A percentile compares a stretch with the other conserved stretches of the same genome.
Conservation (phyloP, 2,329 filamentous ascomycete genomes). For the Cladorrhinum sp. region DNA sequence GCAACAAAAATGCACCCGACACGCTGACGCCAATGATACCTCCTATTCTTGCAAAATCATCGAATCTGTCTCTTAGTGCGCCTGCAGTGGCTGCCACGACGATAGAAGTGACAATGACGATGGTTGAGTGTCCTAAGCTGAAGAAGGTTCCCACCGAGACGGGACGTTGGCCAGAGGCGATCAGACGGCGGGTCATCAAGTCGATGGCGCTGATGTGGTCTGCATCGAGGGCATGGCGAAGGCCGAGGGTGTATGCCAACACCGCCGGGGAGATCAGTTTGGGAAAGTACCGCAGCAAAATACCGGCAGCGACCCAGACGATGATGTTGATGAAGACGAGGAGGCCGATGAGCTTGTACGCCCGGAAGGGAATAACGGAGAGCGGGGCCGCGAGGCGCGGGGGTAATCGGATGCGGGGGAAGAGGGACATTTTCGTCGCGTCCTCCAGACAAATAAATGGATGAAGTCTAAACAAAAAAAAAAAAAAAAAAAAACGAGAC, state of each 20-base stretch:
- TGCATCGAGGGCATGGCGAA: conserved; percentile 95
- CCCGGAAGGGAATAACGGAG: not conserved
- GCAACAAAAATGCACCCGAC: conserved; percentile 75
- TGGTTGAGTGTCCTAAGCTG: conserved; percentile 87
- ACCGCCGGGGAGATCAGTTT: conserved; percentile 74
- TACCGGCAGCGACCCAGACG: conserved; percentile 52
- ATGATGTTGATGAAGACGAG: conserved; percentile 50
- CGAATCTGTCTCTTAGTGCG: conserved; percentile 76
- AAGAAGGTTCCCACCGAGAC: conserved; percentile 95
- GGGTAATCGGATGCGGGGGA: not conserved
- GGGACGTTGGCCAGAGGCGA: conserved; percentile 79
- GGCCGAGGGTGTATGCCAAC: conserved; percentile 80
- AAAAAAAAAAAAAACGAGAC: too few relatives aligned
- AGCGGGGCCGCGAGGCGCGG: not conserved
- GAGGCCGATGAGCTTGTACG: conserved; percentile 42
- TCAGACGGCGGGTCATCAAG: conserved; percentile 84
- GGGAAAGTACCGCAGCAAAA: conserved; percentile 52
- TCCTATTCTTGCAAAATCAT: conserved; percentile 73
- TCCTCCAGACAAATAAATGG: not conserved
- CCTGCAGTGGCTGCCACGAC: conserved; percentile 89
- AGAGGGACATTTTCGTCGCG: not conserved
- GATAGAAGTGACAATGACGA: conserved; percentile 85
- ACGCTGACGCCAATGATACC: conserved; percentile 88
- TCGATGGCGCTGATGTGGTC: conserved; percentile 88
- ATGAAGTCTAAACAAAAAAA: too few relatives aligned